These are phyloP conservation scores for Bryoerythrophyllum caledonicum DNA, from an alignment of 225 moss, liverwort and hornwort species.

Conservation along the genomic window DNA sequence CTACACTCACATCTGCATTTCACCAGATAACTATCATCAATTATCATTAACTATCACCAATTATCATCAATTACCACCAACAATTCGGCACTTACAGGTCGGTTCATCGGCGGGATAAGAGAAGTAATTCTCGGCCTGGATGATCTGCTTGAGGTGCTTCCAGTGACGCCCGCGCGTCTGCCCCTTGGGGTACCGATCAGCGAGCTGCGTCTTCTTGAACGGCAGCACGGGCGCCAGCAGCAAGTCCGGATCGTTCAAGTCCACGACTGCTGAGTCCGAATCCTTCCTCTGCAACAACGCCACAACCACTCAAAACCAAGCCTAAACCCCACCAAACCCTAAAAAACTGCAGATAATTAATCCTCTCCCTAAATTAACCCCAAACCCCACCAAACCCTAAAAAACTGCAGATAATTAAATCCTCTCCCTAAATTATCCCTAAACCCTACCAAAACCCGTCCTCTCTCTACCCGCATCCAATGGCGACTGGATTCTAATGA, in stretches of 20 bases:
- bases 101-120: conserved; percentile 81
- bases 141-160: conserved; percentile 97
- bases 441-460: neutral
- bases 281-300: conserved; percentile 29
- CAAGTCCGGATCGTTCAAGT: conserved; percentile 66
- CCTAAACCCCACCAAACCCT: too few relatives aligned
- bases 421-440: too few relatives aligned
- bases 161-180: conserved; percentile 94
- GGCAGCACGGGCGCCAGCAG: conserved; percentile 74
- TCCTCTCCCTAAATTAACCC: too few relatives aligned
- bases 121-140: conserved; percentile 91
- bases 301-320: neutral
- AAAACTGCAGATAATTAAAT: too few relatives aligned
- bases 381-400: too few relatives aligned
- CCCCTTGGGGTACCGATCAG: conserved; percentile 88
- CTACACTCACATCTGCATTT: conserved; percentile 77
- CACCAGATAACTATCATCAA: neutral
- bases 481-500: too few relatives aligned
- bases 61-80: neutral
- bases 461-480: neutral
- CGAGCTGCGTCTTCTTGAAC: conserved; percentile 79
- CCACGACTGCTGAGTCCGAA: conserved; percentile 14
- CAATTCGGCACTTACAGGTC: conserved; percentile 52
- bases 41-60: too few relatives aligned
- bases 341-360: too few relatives aligned